Base-by-base conservation (phyloP, 2,329 filamentous ascomycete species). In the Phyllosticta paracitricarpa region DNA sequence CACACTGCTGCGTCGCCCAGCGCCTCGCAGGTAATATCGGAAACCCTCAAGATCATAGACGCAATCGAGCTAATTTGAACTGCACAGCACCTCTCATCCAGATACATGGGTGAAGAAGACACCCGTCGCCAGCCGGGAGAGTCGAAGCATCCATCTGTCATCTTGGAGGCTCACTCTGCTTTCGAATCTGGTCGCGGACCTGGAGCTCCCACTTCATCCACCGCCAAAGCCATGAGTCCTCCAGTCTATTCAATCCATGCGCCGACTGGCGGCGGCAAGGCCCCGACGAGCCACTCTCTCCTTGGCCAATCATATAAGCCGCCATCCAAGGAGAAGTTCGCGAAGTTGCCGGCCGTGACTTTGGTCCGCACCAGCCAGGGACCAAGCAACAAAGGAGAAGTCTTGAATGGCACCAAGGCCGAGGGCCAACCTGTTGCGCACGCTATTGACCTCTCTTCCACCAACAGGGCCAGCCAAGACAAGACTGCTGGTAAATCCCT, bases 311-410 rank as follows among this genome's bases (percentile, higher is more conserved):
- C 35, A 9, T 61, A 61, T 54, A 56, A 28, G 22, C 59, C 59
- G 14, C 59, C 59, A 3, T 57, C 59, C 10, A 57, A 57, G 25
- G 59, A 61, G n/a, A 61, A 54, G 51, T 5, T 61, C 6, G 59
- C 40, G 3, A 57, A 51, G 28, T 35, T 54, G 3, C 40, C 35
- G 1, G 59, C 54, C 17, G 51, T 53, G 19, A 53, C 19, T 22
- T 7, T 53, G 19, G 51, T 22, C 19, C 24, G 35, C 35, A 4
- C 35, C 35, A 40, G 35, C 35, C 35, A 9, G 35, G 35, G 35
- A 40, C 12, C 4, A 12, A 4, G 35, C 35, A 48, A n/a, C 40
- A 17, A 48, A n/a, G 40, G 40, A n/a, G 40, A 17, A n/a, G 40
- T 17, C 17, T n/a, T 8, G 28, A 30, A 30, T 8, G 28, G 40